Base-by-base conservation (phyloP, 2,329 filamentous ascomycete genomes). In the Exophiala viscosa region DNA sequence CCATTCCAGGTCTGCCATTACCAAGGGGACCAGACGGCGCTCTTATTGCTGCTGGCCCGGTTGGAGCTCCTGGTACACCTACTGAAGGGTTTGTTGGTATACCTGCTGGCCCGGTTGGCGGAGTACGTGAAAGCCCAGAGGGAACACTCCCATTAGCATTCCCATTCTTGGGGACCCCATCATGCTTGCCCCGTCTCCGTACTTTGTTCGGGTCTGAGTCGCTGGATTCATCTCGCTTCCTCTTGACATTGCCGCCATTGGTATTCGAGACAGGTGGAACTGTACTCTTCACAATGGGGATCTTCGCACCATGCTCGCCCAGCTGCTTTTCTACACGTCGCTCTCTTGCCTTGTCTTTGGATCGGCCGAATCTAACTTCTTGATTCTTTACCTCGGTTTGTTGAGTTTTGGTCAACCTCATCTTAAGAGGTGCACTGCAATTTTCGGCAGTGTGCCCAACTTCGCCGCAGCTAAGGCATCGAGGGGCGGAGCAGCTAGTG, bases 391-490 rank as follows among this genome's bases (percentile, higher is more conserved):
- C 64, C 38, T 62, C 65, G 13, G 56, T 54, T 53, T 68, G 71
- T 45, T 73, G 66, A 23, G 62, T 61, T 50, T 68, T 71, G 15
- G 67, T 60, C n/a, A 77, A 61, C 33, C 60, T 39, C 17, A 62
- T 65, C 1, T 62, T 61, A 15, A 66, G 64, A 23, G 53, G 49
- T 23, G 54, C 52, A 32, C 39, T 67, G 60, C 75, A 77, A 8
- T 50, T 57, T 31, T 56, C 55, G 15, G 66, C 54, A 20, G 52
- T 34, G 61, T 78, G 75, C 3, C 74, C 75, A 41, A 73, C 64
- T 46, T 67, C 62, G 15, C 75, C 74, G 56, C 75, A 78, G 47
- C 69, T 64, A 15, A 67, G 34, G 50, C 75, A 78, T 38, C 73
- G 69, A 43, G 69, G 65, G 18, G 65, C 67, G n/a, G 59, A 65